Percentiles rank a stretch among this genome's conserved stretches.
Evolutionary conservation across 805 yeast genomes (phyloP).

Genomic region (Saturnispora galanensis): DNA sequence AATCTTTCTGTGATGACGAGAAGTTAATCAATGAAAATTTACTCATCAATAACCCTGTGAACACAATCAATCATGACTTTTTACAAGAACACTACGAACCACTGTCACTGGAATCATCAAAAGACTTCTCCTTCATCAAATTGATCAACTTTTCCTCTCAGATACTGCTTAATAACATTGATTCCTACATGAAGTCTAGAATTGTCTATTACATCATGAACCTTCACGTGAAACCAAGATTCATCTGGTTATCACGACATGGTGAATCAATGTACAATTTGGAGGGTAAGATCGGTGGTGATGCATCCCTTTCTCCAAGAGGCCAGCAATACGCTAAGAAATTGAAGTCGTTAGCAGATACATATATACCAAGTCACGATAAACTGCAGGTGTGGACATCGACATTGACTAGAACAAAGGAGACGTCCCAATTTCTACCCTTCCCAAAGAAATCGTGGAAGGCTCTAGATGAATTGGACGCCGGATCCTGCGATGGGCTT

Average conservation of each 20-base stretch:
- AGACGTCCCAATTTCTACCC: slow-evolving; percentile 76
- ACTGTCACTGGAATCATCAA: slow-evolving; percentile 46
- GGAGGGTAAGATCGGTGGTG: slow-evolving; percentile 95
- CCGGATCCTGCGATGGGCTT: slow-evolving; percentile 96
- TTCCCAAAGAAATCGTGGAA: slow-evolving; percentile 88
- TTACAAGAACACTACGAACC: slow-evolving; percentile 75
- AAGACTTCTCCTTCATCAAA: slow-evolving; percentile 73
- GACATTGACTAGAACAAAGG: slow-evolving; percentile 82
- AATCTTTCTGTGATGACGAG: slow-evolving; percentile 82
- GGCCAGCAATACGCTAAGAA: slow-evolving; percentile 78
- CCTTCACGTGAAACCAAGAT: slow-evolving; percentile 82
- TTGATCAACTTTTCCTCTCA: slow-evolving; percentile 81
- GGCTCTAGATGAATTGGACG: slow-evolving; percentile 93
- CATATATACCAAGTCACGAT: slow-evolving; percentile 51
- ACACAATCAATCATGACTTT: slow-evolving; percentile 56
- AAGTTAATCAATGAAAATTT: slow-evolving; percentile 71
- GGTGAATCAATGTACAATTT: slow-evolving; percentile 91
- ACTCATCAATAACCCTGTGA: slow-evolving; percentile 58
- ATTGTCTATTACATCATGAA: slow-evolving; percentile 96
- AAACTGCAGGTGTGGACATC: slow-evolving; percentile 92
- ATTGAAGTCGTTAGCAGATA: slow-evolving; percentile 64
- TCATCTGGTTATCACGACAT: slow-evolving; percentile 90
- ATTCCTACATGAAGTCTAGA: slow-evolving; percentile 81
- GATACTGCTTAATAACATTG: slow-evolving; percentile 78
- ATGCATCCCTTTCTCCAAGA: slow-evolving; percentile 72